Percentiles rank a stretch among this genome's conserved stretches.
Evolutionary conservation across 2,329 filamentous ascomycete species (phyloP).

Genomic region (Fusarium graminum): DNA sequence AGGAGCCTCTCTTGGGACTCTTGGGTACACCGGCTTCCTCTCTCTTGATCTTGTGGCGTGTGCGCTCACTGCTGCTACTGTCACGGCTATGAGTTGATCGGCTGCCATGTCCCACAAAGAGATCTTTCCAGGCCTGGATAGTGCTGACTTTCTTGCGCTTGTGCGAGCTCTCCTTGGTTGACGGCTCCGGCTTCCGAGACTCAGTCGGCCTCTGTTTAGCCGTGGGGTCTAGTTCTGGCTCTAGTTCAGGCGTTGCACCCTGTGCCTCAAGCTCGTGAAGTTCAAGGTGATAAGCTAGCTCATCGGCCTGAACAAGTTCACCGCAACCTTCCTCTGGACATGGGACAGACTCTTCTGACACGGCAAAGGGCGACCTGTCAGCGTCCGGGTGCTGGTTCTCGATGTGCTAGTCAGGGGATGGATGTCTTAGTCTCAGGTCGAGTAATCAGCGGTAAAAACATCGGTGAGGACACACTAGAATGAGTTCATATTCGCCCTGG

Average conservation of each 20-base stretch:
- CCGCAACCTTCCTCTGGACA: constrained; percentile 65
- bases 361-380: constrained; percentile 28
- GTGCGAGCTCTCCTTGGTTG: constrained; percentile 24
- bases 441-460: constrained; percentile 9
- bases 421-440: constrained; percentile 32
- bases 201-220: constrained; percentile 13
- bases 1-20: constrained; percentile 10
- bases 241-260: constrained; percentile 31
- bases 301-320: constrained; percentile 59
- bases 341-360: constrained; percentile 21
- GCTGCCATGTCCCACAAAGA: constrained; percentile 32
- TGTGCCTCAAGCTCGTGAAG: constrained; percentile 47
- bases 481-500: constrained; percentile 53
- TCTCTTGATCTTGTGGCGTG: constrained; percentile 45
- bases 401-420: constrained; percentile 45
- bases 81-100: constrained; percentile 25
- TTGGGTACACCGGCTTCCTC: constrained; percentile 29
- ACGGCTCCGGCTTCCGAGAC: constrained; percentile 20
- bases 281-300: constrained; percentile 45
- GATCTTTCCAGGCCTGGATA: constrained; percentile 45
- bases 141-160: constrained; percentile 34
- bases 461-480: constrained; percentile 50
- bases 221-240: constrained; percentile 29
- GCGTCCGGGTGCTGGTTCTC: constrained; percentile 48
- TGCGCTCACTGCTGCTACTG: constrained; percentile 36